These are phyloP conservation scores for Canavalia ensiformis DNA, from an alignment of 306 rosid species.

Conservation along the genomic window DNA sequence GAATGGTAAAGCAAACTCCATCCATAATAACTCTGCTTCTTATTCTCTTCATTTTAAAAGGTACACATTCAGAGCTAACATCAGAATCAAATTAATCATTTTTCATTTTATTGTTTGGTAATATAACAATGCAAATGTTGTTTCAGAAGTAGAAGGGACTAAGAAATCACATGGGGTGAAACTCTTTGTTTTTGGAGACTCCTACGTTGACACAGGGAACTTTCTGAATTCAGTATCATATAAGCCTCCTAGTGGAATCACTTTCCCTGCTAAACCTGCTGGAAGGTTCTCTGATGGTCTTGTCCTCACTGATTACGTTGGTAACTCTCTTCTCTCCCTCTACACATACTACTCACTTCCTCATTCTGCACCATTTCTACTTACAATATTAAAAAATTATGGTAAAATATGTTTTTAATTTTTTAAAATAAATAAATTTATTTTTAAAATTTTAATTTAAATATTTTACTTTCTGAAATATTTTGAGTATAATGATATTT, in stretches of 20 bases:
- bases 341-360: neutral
- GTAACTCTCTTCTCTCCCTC: conserved; percentile 40
- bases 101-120: neutral
- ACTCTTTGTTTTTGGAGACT: conserved; percentile 70
- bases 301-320: conserved; percentile 67
- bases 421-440: too few species aligned
- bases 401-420: too few species aligned
- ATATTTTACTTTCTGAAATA: too few species aligned
- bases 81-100: neutral
- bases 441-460: too few species aligned
- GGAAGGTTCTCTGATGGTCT: conserved; percentile 74
- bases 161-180: conserved; percentile 31
- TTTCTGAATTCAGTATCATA: conserved; percentile 42
- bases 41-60: conserved; percentile 10
- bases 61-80: conserved; percentile 1
- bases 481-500: too few species aligned
- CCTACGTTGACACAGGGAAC: conserved; percentile 68
- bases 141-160: conserved; percentile 42
- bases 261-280: conserved; percentile 63
- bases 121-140: neutral
- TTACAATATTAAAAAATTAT: too few species aligned
- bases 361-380: too few species aligned
- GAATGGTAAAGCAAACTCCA: conserved; percentile 8
- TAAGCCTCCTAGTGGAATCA: conserved; percentile 58
- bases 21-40: neutral